phyloP scores from a whole-genome alignment of 139 green algal species.

The Coelastrella sp. region DNA sequence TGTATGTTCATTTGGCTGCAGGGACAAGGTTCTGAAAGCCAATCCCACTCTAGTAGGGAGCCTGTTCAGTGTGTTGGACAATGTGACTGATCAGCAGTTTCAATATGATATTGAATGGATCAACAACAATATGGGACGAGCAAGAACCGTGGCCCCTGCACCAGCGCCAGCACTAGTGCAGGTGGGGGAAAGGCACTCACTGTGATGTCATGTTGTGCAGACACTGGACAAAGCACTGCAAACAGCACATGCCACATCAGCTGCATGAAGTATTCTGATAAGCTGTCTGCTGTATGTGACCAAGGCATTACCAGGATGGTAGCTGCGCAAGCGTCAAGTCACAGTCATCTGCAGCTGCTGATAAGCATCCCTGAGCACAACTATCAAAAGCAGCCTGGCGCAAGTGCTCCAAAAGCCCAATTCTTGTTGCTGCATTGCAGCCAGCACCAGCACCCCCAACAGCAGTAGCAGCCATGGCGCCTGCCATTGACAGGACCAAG shows the following conservation, averaged over 20 bases:
- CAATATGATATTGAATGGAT: constrained; percentile 28
- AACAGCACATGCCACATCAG: no score
- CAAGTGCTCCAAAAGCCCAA: background rate
- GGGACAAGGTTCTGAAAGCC: background rate
- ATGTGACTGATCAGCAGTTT: constrained; percentile 16
- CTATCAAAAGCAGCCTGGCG: no score
- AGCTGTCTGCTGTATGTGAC: no score
- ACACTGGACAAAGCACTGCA: no score
- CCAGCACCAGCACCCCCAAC: background rate
- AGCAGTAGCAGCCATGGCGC: background rate
- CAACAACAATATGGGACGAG: constrained; percentile 33
- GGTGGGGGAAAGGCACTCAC: background rate
- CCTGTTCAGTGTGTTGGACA: constrained; percentile 16
- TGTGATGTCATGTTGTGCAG: background rate
- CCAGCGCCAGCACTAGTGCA: background rate
- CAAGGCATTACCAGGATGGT: no score
- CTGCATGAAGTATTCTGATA: no score
- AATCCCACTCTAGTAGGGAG: constrained; percentile 12
- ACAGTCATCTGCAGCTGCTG: no score
- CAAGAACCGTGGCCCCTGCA: background rate
- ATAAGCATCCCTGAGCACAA: no score
- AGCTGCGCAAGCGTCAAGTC: no score
- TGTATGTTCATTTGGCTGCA: background rate
- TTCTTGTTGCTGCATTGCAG: background rate
- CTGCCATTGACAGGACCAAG: background rate